These are phyloP conservation scores for Cladosporium sp. DNA, from an alignment of 2,329 filamentous ascomycete genomes.

Conservation along the genomic window DNA sequence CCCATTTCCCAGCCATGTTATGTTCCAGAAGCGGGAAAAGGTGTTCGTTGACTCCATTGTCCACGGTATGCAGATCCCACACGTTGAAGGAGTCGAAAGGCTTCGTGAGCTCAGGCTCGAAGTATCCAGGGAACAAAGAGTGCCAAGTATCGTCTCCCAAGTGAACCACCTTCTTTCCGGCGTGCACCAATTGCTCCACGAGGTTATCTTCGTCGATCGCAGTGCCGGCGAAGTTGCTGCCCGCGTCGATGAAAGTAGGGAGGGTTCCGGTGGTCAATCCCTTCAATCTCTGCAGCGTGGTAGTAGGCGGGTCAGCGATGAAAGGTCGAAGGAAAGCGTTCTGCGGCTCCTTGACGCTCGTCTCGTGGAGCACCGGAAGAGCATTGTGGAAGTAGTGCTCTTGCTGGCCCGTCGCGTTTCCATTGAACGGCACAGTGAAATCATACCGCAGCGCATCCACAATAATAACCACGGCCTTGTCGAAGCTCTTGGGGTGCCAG, in stretches of 20 bases:
- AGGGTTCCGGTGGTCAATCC: constrained; percentile 92
- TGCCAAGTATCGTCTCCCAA: constrained; percentile 99
- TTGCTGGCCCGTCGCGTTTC: constrained; percentile 42
- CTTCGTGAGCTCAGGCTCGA: constrained; percentile 77
- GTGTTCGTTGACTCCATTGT: constrained; percentile 90
- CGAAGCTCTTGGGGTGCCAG: constrained; percentile 93
- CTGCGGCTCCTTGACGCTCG: constrained; percentile 65
- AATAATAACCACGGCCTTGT: constrained; percentile 84
- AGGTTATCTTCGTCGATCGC: constrained; percentile 92
- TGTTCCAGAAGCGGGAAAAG: constrained; percentile 75
- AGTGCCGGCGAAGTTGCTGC: constrained; percentile 91
- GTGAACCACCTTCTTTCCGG: constrained; percentile 78
- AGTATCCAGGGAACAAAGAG: constrained; percentile 87
- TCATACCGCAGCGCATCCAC: constrained; percentile 96
- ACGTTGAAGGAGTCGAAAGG: constrained; percentile 98
- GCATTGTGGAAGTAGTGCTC: constrained; percentile 77
- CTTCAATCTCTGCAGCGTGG: constrained; percentile 87
- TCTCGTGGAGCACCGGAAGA: constrained; percentile 81
- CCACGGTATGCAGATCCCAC: constrained; percentile 94
- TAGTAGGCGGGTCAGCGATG: constrained; percentile 93
- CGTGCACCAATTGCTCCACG: constrained; percentile 58
- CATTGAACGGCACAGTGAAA: constrained; percentile 78
- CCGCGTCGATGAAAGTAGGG: constrained; percentile 89
- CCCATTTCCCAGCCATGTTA: constrained; percentile 69
- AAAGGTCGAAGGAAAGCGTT: constrained; percentile 91